phyloP scores from a whole-genome alignment of 2,329 filamentous ascomycete genomes.

The Helminthosporium solani region DNA sequence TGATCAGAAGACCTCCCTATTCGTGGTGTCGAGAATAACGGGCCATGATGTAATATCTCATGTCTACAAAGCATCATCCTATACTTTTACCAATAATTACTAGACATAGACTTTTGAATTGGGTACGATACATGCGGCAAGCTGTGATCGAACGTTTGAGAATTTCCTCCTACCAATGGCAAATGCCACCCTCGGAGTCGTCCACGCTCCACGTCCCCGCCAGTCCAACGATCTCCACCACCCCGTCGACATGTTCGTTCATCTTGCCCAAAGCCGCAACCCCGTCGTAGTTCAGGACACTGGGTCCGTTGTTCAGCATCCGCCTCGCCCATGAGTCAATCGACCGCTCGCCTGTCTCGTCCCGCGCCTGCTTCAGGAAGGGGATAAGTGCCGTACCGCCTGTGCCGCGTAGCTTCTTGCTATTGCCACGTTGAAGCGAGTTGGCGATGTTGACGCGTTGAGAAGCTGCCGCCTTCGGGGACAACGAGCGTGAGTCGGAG shows the following conservation, averaged over 20 bases:
- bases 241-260: conserved; percentile 55
- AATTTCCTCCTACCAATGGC: neutral
- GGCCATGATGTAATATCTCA: conserved; percentile 10
- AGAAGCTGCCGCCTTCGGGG: conserved; percentile 51
- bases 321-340: conserved; percentile 66
- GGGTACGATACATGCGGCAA: too few species aligned
- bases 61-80: too few species aligned
- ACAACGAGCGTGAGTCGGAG: conserved; percentile 61
- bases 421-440: conserved; percentile 37
- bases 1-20: neutral
- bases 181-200: conserved; percentile 65
- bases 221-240: conserved; percentile 65
- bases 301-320: conserved; percentile 56
- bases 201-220: conserved; percentile 89
- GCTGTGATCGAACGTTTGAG: too few species aligned
- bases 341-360: conserved; percentile 92
- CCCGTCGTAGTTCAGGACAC: conserved; percentile 32
- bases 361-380: conserved; percentile 92
- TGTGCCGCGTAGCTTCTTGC: conserved; percentile 75
- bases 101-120: too few species aligned
- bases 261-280: conserved; percentile 52
- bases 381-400: conserved; percentile 92
- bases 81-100: too few species aligned
- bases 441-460: conserved; percentile 60
- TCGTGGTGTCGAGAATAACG: neutral